Evolutionary conservation across 768 basidiomycete genomes (phyloP).

Genomic region (Tylopilus sp.): DNA sequence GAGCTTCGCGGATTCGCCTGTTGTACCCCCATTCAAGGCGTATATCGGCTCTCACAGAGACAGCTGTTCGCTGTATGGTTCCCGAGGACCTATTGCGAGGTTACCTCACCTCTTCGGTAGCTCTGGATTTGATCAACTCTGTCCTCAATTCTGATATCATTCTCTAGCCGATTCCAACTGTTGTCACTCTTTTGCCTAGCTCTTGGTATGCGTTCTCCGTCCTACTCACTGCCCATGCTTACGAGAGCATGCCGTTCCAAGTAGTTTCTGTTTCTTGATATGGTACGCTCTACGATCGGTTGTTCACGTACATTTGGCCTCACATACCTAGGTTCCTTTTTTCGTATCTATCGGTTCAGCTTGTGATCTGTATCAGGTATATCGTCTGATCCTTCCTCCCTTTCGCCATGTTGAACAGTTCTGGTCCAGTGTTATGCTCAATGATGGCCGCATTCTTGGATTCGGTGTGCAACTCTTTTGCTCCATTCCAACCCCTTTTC

Average conservation of each 20-base stretch:
- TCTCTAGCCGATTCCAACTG: slow-evolving; percentile 7
- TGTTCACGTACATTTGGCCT: not conserved
- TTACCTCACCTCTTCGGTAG: slow-evolving; percentile 3
- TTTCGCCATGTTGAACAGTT: not conserved
- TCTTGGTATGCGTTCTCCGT: not conserved
- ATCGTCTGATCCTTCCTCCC: not conserved
- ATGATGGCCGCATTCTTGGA: not conserved
- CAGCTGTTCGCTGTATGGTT: not conserved
- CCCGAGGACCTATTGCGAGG: not conserved
- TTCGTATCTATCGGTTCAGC: not conserved
- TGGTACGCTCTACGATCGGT: not conserved
- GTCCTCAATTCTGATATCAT: not conserved
- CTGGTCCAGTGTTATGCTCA: not conserved
- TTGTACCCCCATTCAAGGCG: not conserved
- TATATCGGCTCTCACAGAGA: slow-evolving; percentile 2
- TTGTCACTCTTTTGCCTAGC: slow-evolving; percentile 14
- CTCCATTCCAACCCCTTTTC: not conserved
- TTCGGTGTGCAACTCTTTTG: not conserved
- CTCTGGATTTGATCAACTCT: not conserved
- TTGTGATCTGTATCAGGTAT: not conserved
- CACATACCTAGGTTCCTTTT: not conserved
- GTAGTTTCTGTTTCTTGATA: slow-evolving; percentile 1
- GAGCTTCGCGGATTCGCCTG: not conserved
- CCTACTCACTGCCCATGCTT: not conserved
- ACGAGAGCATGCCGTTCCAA: not conserved